These are phyloP conservation scores for Globisporangium spinosum DNA, from an alignment of 352 stramenopile species.

Conservation along the genomic window DNA sequence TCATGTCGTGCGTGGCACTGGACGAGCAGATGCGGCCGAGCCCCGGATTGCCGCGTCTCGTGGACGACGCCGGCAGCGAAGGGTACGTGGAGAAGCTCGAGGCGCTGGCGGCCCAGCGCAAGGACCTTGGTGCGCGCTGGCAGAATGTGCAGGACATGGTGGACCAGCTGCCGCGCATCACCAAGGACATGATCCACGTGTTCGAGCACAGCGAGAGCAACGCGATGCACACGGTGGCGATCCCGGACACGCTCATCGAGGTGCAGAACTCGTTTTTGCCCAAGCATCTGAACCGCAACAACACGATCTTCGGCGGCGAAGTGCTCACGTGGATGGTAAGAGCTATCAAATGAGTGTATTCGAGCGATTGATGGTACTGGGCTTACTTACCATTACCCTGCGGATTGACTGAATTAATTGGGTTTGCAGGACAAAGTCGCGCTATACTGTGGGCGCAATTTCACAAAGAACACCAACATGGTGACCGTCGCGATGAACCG, in stretches of 20 bases:
- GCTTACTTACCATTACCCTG: background rate
- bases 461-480: constrained; percentile 28
- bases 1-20: constrained; percentile 70
- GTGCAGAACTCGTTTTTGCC: constrained; percentile 71
- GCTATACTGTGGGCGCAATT: constrained; percentile 26
- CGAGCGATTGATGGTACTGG: background rate
- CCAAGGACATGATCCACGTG: constrained; percentile 54
- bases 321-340: constrained; percentile 25
- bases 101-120: constrained; percentile 55
- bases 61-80: constrained; percentile 31
- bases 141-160: constrained; percentile 62
- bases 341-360: background rate
- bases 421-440: constrained; percentile 21
- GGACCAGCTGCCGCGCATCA: constrained; percentile 54
- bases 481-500: constrained; percentile 28
- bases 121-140: constrained; percentile 58
- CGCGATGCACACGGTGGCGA: constrained; percentile 39
- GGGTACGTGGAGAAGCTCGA: constrained; percentile 50
- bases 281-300: constrained; percentile 74
- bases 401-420: background rate
- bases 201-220: constrained; percentile 36
- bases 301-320: constrained; percentile 73
- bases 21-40: constrained; percentile 59
- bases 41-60: constrained; percentile 44
- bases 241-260: constrained; percentile 65